Evolutionary conservation across 192 early-diverging fungal genomes (phyloP).

Genomic region (Entomortierella beljakovae): DNA sequence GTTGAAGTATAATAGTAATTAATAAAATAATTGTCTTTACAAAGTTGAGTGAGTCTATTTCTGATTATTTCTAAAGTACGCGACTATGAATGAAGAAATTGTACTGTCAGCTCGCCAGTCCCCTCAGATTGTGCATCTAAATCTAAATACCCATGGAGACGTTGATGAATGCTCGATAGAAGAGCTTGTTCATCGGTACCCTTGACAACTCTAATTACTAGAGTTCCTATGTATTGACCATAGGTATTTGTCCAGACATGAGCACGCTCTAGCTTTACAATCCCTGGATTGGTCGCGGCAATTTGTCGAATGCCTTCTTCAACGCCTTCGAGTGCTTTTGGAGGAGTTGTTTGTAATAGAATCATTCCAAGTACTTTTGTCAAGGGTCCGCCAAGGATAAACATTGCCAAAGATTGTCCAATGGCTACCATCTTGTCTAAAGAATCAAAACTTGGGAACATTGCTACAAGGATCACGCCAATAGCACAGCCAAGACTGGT

Average conservation of each 20-base stretch:
- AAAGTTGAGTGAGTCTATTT: too few relatives aligned
- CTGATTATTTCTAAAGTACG: too few relatives aligned
- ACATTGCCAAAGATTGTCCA: conserved; percentile 59
- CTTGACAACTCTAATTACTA: conserved; percentile 56
- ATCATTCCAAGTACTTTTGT: conserved; percentile 62
- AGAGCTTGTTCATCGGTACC: conserved; percentile 64
- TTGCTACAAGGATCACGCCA: conserved; percentile 36
- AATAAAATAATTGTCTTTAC: too few relatives aligned
- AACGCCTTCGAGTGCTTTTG: conserved; percentile 49
- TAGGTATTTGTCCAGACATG: conserved; percentile 71
- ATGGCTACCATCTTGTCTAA: conserved; percentile 63
- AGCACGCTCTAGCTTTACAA: conserved; percentile 57
- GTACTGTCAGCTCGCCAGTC: conserved; percentile 64
- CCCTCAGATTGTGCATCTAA: conserved; percentile 41
- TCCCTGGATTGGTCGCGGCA: conserved; percentile 47
- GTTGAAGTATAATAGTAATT: too few relatives aligned
- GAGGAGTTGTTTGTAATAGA: conserved; percentile 65
- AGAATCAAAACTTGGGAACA: conserved; percentile 38
- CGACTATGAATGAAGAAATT: conserved; percentile 39
- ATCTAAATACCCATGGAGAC: conserved; percentile 54
- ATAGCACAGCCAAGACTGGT: conserved; percentile 50
- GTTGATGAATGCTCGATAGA: conserved; percentile 57
- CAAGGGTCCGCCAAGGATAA: conserved; percentile 60
- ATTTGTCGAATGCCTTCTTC: conserved; percentile 59
- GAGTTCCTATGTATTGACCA: conserved; percentile 61